A percentile compares a stretch with the other conserved stretches of the same genome.
phyloP scores from a whole-genome alignment of 257 asterid species.

The Solanum commersonii region DNA sequence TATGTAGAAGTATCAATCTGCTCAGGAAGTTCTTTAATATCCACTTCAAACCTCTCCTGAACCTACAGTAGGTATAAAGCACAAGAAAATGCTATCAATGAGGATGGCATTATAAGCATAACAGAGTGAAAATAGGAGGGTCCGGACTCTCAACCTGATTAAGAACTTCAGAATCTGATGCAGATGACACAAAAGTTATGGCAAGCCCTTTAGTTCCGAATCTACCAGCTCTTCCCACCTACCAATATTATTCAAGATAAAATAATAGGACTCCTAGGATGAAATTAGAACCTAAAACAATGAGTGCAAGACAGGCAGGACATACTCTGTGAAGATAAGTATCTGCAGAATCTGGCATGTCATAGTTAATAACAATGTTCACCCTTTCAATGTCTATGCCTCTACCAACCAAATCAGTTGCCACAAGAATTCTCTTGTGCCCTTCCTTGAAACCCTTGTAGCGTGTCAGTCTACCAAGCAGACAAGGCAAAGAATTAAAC shows the following conservation, averaged over 20 bases:
- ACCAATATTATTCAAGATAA: neutral
- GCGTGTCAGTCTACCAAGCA: slow-evolving; percentile 50
- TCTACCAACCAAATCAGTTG: slow-evolving; percentile 91
- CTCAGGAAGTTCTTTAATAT: slow-evolving; percentile 75
- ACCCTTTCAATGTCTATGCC: slow-evolving; percentile 93
- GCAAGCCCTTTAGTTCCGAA: slow-evolving; percentile 96
- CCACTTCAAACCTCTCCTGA: slow-evolving; percentile 85
- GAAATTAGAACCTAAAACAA: neutral
- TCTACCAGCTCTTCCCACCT: slow-evolving; percentile 98
- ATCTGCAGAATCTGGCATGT: slow-evolving; percentile 95
- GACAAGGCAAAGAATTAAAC: neutral
- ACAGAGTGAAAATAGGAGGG: neutral
- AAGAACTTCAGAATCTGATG: slow-evolving; percentile 88
- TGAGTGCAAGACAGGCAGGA: neutral
- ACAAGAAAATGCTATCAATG: neutral
- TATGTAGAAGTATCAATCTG: slow-evolving; percentile 87
- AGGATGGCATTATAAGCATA: neutral
- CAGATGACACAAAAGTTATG: slow-evolving; percentile 82
- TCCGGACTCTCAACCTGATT: slow-evolving; percentile 43
- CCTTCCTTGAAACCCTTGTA: slow-evolving; percentile 93
- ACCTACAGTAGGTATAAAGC: slow-evolving; percentile 33
- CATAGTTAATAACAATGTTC: slow-evolving; percentile 85
- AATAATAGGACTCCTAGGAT: neutral
- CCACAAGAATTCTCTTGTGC: slow-evolving; percentile 87
- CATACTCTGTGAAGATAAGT: slow-evolving; percentile 85